These are phyloP conservation scores for Backusella tarrabulga DNA, from an alignment of 192 early-diverging fungal genomes.

Conservation along the genomic window DNA sequence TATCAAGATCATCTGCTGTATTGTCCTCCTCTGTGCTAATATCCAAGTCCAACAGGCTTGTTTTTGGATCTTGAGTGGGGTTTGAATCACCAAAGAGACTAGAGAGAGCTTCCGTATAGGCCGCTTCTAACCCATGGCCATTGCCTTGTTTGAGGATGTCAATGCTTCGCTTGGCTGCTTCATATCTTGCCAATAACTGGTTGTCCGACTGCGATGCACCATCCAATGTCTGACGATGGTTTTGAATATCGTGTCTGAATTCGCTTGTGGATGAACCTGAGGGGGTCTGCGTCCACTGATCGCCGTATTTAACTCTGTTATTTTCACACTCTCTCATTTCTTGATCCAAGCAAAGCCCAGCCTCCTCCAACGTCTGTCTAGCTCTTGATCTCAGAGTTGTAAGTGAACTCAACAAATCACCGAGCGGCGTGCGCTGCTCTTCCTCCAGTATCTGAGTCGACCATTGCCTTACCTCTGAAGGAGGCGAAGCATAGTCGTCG, in stretches of 20 bases:
- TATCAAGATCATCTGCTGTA: slow-evolving; percentile 35
- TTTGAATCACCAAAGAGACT: slow-evolving; percentile 2
- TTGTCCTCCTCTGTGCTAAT: slow-evolving; percentile 33
- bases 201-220: slow-evolving; percentile 67
- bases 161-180: slow-evolving; percentile 41
- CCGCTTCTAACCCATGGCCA: slow-evolving; percentile 39
- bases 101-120: slow-evolving; percentile 42
- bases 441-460: slow-evolving; percentile 58
- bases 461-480: slow-evolving; percentile 59
- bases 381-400: slow-evolving; percentile 67
- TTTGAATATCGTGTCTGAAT: slow-evolving; percentile 75
- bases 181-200: slow-evolving; percentile 42
- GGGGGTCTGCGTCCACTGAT: slow-evolving; percentile 83
- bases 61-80: slow-evolving; percentile 22
- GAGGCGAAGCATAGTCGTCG: slow-evolving; percentile 56
- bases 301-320: slow-evolving; percentile 61
- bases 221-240: slow-evolving; percentile 75
- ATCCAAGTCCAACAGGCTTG: slow-evolving; percentile 58
- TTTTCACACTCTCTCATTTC: slow-evolving; percentile 15
- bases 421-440: slow-evolving; percentile 50
- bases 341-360: slow-evolving; percentile 22
- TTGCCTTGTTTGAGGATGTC: slow-evolving; percentile 42
- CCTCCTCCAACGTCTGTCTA: slow-evolving; percentile 63
- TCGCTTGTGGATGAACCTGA: slow-evolving; percentile 69
- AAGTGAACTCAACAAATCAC: slow-evolving; percentile 59